These are phyloP conservation scores for Sclerotinia borealis DNA, from an alignment of 2,329 filamentous ascomycete species.

Conservation along the genomic window DNA sequence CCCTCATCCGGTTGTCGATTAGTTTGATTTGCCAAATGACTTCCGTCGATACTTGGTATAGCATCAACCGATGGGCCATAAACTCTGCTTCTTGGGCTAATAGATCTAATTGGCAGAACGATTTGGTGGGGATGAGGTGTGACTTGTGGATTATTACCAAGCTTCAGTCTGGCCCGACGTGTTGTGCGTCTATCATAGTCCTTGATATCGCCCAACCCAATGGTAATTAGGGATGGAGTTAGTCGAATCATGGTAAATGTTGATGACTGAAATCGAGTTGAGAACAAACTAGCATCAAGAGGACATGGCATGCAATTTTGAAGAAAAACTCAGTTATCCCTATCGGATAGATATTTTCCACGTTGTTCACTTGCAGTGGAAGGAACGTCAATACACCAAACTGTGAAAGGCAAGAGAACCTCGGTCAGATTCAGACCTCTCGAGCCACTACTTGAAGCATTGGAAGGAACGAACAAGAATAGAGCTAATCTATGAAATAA, in stretches of 20 bases:
- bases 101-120: constrained; percentile 2
- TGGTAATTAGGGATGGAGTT: constrained; percentile 21
- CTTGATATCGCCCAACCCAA: constrained; percentile 24
- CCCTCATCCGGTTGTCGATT: not conserved
- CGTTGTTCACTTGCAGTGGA: not conserved
- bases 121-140: not conserved
- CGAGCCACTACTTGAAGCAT: not conserved
- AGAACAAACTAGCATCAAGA: not conserved
- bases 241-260: constrained; percentile 27
- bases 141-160: not conserved
- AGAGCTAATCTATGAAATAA: not conserved
- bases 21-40: not conserved
- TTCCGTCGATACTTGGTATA: constrained; percentile 9
- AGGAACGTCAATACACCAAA: not conserved
- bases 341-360: not conserved
- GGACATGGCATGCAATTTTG: not conserved
- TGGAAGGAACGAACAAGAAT: not conserved
- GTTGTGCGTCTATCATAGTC: constrained; percentile 24
- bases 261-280: not conserved
- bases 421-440: not conserved
- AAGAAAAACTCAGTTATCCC: not conserved
- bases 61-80: not conserved
- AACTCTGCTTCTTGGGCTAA: not conserved
- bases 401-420: not conserved
- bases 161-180: not conserved